These are phyloP conservation scores for Sordariomycetes sp. DNA, from an alignment of 2,329 filamentous ascomycete genomes.

Conservation along the genomic window DNA sequence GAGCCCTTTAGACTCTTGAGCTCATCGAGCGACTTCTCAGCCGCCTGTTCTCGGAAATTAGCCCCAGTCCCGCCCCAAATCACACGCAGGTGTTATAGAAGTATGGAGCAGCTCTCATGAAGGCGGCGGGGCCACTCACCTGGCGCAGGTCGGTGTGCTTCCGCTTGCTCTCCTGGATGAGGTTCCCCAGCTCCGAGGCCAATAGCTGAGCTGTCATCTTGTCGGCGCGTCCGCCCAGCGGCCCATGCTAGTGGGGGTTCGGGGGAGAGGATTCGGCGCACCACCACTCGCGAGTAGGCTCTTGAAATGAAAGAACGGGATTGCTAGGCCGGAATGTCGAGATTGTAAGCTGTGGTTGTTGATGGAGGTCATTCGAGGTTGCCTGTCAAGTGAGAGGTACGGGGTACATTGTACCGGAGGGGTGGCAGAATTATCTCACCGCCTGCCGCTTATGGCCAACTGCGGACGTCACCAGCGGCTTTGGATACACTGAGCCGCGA, in stretches of 20 bases:
- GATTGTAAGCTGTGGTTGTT: background rate
- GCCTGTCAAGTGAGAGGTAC: background rate
- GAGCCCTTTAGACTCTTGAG: conserved; percentile 65
- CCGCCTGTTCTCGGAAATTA: conserved; percentile 45
- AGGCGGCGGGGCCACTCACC: conserved; percentile 32
- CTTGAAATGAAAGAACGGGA: background rate
- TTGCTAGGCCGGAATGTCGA: background rate
- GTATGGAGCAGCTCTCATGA: background rate
- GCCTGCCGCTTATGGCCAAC: background rate
- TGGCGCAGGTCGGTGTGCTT: conserved; percentile 85
- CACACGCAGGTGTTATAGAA: background rate
- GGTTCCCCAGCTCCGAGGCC: conserved; percentile 75
- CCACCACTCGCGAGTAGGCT: background rate
- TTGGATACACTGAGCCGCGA: background rate
- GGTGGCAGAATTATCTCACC: background rate
- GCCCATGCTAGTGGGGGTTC: background rate
- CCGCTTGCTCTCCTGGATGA: conserved; percentile 91
- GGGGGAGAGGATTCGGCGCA: background rate
- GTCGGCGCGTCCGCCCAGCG: conserved; percentile 7
- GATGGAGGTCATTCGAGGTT: background rate
- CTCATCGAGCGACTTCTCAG: conserved; percentile 87
- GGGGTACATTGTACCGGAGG: background rate
- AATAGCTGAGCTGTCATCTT: conserved; percentile 88
- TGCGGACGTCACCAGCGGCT: background rate
- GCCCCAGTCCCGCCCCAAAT: background rate